phyloP scores from a whole-genome alignment of 129 eudicot species.

The Saposhnikovia divaricata region DNA sequence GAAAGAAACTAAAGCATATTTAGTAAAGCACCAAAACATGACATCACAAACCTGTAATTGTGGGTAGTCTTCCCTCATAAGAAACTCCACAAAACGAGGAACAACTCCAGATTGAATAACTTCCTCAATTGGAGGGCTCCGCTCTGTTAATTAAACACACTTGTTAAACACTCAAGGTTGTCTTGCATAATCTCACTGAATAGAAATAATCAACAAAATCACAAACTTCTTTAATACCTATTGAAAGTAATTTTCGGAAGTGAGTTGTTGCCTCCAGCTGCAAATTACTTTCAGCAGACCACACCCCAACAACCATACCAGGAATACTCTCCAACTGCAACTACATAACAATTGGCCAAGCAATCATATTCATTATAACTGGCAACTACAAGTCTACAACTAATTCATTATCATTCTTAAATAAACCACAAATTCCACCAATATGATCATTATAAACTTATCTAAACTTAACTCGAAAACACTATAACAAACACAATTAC shows the following conservation, averaged over 20 bases:
- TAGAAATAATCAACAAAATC: background rate
- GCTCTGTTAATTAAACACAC: constrained; percentile 33
- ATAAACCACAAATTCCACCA: too few relatives aligned
- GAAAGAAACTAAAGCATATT: background rate
- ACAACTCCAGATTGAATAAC: constrained; percentile 90
- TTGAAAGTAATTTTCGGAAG: constrained; percentile 85
- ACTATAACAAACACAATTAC: too few relatives aligned
- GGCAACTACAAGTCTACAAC: too few relatives aligned
- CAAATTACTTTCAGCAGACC: constrained; percentile 46
- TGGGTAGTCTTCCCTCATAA: constrained; percentile 77
- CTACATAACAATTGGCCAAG: background rate
- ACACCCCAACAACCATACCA: constrained; percentile 69
- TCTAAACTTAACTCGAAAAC: too few relatives aligned
- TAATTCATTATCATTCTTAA: too few relatives aligned
- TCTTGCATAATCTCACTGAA: background rate
- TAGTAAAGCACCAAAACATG: background rate
- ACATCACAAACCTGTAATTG: constrained; percentile 69
- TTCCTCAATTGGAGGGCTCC: constrained; percentile 93
- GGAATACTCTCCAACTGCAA: constrained; percentile 83
- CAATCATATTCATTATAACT: background rate
- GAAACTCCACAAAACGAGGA: constrained; percentile 87
- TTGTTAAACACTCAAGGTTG: background rate
- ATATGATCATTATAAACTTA: too few relatives aligned
- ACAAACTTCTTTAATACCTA: constrained; percentile 37
- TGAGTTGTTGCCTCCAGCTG: constrained; percentile 91